These are phyloP conservation scores for Stephania cephalantha DNA, from an alignment of 164 flowering plant species.

Conservation along the genomic window DNA sequence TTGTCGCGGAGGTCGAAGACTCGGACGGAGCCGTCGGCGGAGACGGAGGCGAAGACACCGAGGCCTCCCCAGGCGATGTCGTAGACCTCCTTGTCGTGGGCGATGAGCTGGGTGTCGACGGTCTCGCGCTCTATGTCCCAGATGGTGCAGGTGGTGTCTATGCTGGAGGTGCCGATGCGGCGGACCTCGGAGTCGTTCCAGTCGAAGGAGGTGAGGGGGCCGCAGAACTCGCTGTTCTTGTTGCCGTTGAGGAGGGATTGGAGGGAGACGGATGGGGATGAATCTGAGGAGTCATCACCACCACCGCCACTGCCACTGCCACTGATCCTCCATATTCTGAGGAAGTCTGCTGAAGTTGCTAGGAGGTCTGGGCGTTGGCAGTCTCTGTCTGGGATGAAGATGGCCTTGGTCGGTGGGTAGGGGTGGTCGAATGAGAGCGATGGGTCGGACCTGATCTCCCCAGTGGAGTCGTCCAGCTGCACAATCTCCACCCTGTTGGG, in stretches of 20 bases:
- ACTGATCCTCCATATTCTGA: conserved; percentile 54
- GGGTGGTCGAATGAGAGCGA: conserved; percentile 79
- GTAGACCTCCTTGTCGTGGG: conserved; percentile 88
- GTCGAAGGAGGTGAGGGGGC: conserved; percentile 79
- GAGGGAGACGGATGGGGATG: conserved; percentile 29
- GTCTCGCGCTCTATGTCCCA: conserved; percentile 77
- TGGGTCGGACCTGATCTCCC: conserved; percentile 67
- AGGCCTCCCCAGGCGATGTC: conserved; percentile 96
- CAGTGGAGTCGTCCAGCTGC: conserved; percentile 70
- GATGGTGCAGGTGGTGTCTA: conserved; percentile 91
- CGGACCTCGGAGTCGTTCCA: conserved; percentile 87
- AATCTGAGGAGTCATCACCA: too few relatives aligned
- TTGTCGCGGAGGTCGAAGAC: conserved; percentile 85
- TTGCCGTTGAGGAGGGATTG: conserved; percentile 53
- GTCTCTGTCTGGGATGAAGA: conserved; percentile 80
- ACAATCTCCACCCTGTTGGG: conserved; percentile 75
- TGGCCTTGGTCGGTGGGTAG: conserved; percentile 82
- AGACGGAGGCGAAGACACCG: conserved; percentile 91
- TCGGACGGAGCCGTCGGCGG: conserved; percentile 81
- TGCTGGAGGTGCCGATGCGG: conserved; percentile 77
- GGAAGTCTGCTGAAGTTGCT: conserved; percentile 77
- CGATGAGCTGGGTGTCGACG: conserved; percentile 83
- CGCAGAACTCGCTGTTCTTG: conserved; percentile 61
- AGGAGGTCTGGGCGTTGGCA: conserved; percentile 71
- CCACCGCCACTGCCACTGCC: too few relatives aligned